Evolutionary conservation across 768 basidiomycete genomes (phyloP).

Genomic region (Coprinopsis cinerea): DNA sequence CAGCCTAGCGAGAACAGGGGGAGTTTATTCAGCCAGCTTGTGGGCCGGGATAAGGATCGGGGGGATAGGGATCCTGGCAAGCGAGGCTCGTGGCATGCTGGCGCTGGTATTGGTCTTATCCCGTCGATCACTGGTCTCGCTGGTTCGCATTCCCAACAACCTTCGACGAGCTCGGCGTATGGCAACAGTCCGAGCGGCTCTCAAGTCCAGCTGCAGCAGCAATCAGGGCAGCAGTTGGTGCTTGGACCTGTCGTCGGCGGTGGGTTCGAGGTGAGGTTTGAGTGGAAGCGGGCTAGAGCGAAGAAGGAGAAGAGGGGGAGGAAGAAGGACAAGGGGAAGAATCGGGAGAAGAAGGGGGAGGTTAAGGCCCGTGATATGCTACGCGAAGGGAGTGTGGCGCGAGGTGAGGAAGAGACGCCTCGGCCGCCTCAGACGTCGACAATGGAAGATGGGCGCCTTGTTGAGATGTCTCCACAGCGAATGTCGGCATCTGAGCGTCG

Average conservation of each 20-base stretch:
- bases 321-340: conserved; percentile 14
- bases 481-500: conserved; percentile 21
- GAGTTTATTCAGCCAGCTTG: conserved; percentile 4
- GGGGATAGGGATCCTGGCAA: conserved; percentile 11
- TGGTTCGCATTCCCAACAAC: background rate
- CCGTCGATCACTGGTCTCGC: conserved; percentile 1
- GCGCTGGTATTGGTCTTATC: conserved; percentile 4
- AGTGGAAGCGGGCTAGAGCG: conserved; percentile 62
- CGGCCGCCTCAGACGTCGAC: background rate
- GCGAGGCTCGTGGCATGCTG: conserved; percentile 11
- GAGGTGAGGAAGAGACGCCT: background rate
- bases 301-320: conserved; percentile 20
- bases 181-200: background rate
- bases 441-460: background rate
- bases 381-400: conserved; percentile 1
- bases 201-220: background rate
- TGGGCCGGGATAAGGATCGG: conserved; percentile 4
- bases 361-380: conserved; percentile 4
- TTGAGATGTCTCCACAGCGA: background rate
- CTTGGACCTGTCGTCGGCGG: conserved; percentile 21
- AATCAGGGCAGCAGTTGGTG: background rate
- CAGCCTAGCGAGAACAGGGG: conserved; percentile 6
- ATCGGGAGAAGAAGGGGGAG: conserved; percentile 11
- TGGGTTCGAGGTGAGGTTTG: conserved; percentile 67
- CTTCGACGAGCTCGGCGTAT: background rate